Percentiles rank a stretch among this genome's conserved stretches.
phyloP scores from a whole-genome alignment of 176 grass and related monocot species.

The Oryza punctata region DNA sequence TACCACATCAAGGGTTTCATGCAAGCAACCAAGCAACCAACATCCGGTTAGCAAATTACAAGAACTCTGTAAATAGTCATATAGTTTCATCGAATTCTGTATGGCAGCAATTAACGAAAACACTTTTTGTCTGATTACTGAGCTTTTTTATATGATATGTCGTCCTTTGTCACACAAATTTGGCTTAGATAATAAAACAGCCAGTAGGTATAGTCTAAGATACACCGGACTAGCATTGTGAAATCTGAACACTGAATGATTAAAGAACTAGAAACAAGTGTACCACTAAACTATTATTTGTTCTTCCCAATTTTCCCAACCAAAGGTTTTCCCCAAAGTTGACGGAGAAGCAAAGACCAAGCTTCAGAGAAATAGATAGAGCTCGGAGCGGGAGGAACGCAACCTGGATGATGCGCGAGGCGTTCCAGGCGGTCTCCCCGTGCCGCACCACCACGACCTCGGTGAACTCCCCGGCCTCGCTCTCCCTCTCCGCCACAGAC shows the following conservation, averaged over 20 bases:
- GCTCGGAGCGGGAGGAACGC: background rate
- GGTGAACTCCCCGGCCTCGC: conserved; percentile 40
- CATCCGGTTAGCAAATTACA: background rate
- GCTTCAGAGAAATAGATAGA: background rate
- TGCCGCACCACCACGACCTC: conserved; percentile 81
- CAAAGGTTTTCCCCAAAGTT: background rate
- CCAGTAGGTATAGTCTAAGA: no score
- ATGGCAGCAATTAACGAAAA: background rate
- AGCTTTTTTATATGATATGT: background rate
- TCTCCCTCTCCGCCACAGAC: conserved; percentile 8
- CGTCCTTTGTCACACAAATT: background rate
- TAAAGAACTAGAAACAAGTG: background rate
- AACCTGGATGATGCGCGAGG: conserved; percentile 77
- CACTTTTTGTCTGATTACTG: background rate
- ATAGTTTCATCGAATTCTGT: conserved; percentile 5
- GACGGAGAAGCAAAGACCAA: no score
- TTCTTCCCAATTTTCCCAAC: background rate
- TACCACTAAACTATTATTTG: background rate
- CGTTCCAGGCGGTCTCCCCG: conserved; percentile 82
- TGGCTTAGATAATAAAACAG: background rate
- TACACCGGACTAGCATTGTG: background rate
- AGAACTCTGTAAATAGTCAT: conserved; percentile 2
- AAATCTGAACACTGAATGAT: background rate
- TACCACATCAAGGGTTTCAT: background rate
- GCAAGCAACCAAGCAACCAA: background rate